A percentile compares a stretch with the other conserved stretches of the same genome.
These are phyloP conservation scores for Colletotrichum sp. DNA, from an alignment of 2,329 filamentous ascomycete genomes.

Conservation along the genomic window DNA sequence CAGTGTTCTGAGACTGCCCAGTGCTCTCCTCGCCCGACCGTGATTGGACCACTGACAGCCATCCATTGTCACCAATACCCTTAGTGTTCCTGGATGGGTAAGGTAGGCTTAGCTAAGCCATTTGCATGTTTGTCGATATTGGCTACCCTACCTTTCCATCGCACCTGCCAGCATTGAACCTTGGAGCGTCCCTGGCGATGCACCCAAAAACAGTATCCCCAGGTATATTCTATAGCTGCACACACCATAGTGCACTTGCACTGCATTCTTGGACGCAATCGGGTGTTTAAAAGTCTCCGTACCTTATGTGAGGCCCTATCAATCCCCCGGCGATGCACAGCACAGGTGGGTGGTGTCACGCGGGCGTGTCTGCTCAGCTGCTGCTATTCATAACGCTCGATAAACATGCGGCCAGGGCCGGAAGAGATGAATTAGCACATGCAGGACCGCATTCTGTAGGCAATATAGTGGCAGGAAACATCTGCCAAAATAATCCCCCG, in stretches of 20 bases:
- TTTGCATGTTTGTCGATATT: slow-evolving; percentile 17
- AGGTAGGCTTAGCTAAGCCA: neutral
- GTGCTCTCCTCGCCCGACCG: neutral
- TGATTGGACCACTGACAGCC: neutral
- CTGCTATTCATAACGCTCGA: slow-evolving; percentile 1
- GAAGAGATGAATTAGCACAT: neutral
- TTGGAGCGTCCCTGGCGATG: neutral
- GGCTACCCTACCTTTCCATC: slow-evolving; percentile 9
- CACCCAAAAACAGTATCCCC: neutral
- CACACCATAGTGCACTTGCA: neutral
- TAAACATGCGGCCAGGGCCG: neutral
- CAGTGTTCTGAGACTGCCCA: slow-evolving; percentile 2
- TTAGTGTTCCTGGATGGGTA: neutral
- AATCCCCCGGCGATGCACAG: neutral
- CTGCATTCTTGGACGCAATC: neutral
- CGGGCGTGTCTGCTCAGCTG: neutral
- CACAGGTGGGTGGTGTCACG: neutral
- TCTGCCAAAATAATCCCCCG: neutral
- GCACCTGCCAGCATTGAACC: neutral
- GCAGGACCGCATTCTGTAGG: neutral
- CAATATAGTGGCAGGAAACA: neutral
- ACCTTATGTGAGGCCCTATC: slow-evolving; percentile 5
- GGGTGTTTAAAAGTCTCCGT: neutral
- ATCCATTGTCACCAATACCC: neutral
- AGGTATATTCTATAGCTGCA: neutral